These are phyloP conservation scores for Carex littledalei DNA, from an alignment of 176 grass and related monocot species.

Conservation along the genomic window DNA sequence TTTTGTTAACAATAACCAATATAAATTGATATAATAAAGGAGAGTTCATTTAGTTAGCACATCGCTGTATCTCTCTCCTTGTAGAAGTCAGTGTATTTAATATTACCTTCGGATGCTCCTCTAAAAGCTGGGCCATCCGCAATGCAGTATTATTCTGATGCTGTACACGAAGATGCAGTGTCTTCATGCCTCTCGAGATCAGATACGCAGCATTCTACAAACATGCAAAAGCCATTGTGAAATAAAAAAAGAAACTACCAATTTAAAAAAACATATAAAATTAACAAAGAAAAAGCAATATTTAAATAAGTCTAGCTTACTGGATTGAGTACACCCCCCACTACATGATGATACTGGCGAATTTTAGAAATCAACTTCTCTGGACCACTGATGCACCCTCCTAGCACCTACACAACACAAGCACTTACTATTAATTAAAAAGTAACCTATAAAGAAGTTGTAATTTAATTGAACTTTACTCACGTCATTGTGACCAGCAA, in stretches of 20 bases:
- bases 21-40: neutral
- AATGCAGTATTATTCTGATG: constrained; percentile 89
- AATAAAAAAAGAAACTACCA: neutral
- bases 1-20: neutral
- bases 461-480: constrained; percentile 28
- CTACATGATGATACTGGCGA: constrained; percentile 57
- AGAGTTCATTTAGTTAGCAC: neutral
- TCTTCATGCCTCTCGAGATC: constrained; percentile 96
- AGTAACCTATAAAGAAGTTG: neutral
- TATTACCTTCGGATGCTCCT: constrained; percentile 91
- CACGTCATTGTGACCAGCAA: constrained; percentile 96
- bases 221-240: neutral
- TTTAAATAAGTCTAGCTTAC: constrained; percentile 29
- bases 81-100: neutral
- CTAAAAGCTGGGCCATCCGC: constrained; percentile 98
- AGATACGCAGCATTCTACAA: constrained; percentile 95
- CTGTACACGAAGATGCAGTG: constrained; percentile 94
- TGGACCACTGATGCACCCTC: constrained; percentile 66
- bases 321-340: constrained; percentile 75
- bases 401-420: constrained; percentile 40
- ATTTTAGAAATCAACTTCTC: constrained; percentile 44
- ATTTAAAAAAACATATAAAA: neutral
- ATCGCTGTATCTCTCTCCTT: neutral
- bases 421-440: neutral
- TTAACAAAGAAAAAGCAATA: neutral